Base-by-base conservation (phyloP, 169 alveolate genomes). In the Plasmodium knowlesi region DNA sequence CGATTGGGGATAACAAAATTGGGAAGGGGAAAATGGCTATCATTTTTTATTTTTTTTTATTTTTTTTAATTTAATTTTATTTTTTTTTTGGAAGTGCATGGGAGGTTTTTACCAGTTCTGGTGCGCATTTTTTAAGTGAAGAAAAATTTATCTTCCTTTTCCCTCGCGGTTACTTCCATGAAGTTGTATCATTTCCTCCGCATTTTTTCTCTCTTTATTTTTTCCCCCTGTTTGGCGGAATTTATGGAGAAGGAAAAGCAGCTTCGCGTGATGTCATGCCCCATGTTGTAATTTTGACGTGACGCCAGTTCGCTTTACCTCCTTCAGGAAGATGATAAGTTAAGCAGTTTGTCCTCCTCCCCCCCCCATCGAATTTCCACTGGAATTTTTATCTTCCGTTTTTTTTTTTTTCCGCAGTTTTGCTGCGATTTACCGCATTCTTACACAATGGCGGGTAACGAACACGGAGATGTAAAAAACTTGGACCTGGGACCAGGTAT, bases 401-500 rank as follows among this genome's bases (percentile, higher is more conserved):
- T 22, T 61, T 34, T 61, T n/a, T 12, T 54, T 32, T 79, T 79
- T n/a, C 39, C 14, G 6, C 54, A 16, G 0, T 2, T 57, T 61
- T 25, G 34, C 76, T 61, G 76, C 22, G 1, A 1, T 82, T 82
- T 25, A n/a, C n/a, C 25, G 8, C 57, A 10, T 82, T 16, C 39
- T 82, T 5, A 2, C 46, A 9, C 54, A 30, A 84, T 84, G 93
- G 84, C 93, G 53, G 61, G 79, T 39, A 71, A 84, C 81, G 37
- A 46, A 3, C 83, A 84, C 8, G 93, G 93, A 19, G 84, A 84
- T 73, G 53, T 84, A 12, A 72, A 84, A 84, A 74, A 73, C 22
- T 73, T 84, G 79, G 84, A 84, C 82, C 84, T 84, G 74, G 93
- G 93, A 5, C 93, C 93, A 57, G 93, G 93, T 84, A 84, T 19